Evolutionary conservation across 2,329 filamentous ascomycete species (phyloP).

Genomic region (Phaeosphaeria sp.): DNA sequence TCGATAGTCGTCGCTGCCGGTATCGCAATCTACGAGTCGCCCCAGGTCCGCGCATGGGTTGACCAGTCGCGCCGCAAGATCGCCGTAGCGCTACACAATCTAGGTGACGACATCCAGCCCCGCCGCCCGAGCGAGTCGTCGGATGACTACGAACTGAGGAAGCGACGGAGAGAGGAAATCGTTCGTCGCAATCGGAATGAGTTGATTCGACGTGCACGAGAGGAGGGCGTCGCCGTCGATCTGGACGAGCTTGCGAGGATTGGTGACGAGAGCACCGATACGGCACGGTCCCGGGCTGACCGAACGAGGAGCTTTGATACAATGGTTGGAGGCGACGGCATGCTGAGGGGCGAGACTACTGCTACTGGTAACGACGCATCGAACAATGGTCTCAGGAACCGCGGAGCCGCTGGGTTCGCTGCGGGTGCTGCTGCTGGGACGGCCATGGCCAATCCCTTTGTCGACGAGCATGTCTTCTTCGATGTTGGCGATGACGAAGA

Average conservation of each 20-base stretch:
- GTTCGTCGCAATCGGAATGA: conserved; percentile 44
- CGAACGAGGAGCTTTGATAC: conserved; percentile 48
- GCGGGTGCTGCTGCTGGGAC: conserved; percentile 46
- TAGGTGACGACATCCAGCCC: conserved; percentile 65
- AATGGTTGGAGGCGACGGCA: conserved; percentile 50
- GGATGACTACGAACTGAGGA: conserved; percentile 41
- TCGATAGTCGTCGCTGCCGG: conserved; percentile 67
- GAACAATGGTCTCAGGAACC: conserved; percentile 30
- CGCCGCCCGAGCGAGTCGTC: conserved; percentile 41
- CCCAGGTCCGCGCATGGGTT: conserved; percentile 68
- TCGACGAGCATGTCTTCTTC: conserved; percentile 52
- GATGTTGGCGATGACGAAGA: conserved; percentile 47
- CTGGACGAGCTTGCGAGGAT: conserved; percentile 48
- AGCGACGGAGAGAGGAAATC: conserved; percentile 39
- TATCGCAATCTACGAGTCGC: conserved; percentile 68
- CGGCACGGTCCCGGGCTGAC: conserved; percentile 25
- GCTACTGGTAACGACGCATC: conserved; percentile 30
- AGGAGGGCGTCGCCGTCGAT: conserved; percentile 51
- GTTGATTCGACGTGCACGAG: conserved; percentile 42
- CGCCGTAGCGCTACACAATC: conserved; percentile 63
- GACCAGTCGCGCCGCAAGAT: conserved; percentile 67
- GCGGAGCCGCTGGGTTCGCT: conserved; percentile 46
- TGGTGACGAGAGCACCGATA: conserved; percentile 35
- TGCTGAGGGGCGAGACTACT: conserved; percentile 37
- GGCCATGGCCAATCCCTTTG: conserved; percentile 52